Conservation (phyloP, 352 stramenopile species). For the Phytophthora idaei region DNA sequence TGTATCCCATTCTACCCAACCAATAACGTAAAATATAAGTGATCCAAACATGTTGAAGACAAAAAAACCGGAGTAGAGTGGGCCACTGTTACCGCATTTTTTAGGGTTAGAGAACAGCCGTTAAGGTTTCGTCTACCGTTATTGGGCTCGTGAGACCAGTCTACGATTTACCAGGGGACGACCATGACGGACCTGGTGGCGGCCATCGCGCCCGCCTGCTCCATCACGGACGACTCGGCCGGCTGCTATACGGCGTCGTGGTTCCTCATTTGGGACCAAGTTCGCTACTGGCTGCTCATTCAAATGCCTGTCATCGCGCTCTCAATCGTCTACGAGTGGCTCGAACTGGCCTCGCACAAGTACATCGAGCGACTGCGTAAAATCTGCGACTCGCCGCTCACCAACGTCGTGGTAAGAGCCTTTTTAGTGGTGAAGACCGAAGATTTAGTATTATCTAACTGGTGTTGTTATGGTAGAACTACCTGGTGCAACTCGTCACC, state of each 20-base stretch:
- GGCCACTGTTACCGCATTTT: not conserved
- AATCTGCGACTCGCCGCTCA: constrained; percentile 72
- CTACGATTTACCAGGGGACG: constrained; percentile 10
- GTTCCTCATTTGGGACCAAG: constrained; percentile 82
- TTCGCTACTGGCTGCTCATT: constrained; percentile 81
- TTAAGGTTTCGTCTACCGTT: not conserved
- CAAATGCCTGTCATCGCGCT: constrained; percentile 71
- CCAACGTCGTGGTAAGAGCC: constrained; percentile 60
- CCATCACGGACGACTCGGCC: constrained; percentile 55
- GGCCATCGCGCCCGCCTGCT: constrained; percentile 44
- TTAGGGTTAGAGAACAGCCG: constrained; percentile 22
- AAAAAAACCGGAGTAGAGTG: constrained; percentile 16
- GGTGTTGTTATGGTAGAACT: constrained; percentile 51
- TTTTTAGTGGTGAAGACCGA: not conserved
- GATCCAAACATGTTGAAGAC: constrained; percentile 1
- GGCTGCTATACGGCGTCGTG: constrained; percentile 84
- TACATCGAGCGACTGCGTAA: constrained; percentile 72
- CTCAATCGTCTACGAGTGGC: constrained; percentile 84
- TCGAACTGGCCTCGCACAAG: constrained; percentile 66
- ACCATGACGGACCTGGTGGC: constrained; percentile 1
- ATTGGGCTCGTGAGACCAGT: not conserved
- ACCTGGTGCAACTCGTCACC: constrained; percentile 79
- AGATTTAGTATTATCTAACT: not conserved
- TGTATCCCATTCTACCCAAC: constrained; percentile 65
- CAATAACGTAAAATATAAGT: constrained; percentile 22